These are phyloP conservation scores for Protomyces inouyei DNA, from an alignment of 1,139 yeast species.

Conservation along the genomic window DNA sequence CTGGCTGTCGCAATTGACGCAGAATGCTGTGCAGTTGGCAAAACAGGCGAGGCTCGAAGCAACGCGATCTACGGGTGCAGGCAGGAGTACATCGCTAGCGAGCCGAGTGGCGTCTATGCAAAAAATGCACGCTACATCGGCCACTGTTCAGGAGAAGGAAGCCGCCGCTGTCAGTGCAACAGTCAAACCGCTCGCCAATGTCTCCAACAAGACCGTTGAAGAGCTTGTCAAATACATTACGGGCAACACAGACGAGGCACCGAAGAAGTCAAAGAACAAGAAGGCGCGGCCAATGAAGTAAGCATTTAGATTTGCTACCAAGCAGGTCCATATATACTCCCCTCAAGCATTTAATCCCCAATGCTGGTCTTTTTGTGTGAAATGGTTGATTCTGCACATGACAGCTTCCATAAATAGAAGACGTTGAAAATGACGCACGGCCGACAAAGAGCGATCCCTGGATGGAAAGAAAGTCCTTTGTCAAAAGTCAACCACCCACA, in stretches of 20 bases:
- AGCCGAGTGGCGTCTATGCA: background rate
- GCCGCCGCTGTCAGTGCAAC: background rate
- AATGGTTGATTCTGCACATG: no score
- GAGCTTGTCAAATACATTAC: constrained; percentile 41
- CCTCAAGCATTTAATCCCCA: no score
- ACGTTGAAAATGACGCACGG: no score
- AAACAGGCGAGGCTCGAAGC: constrained; percentile 18
- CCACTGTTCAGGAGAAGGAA: background rate
- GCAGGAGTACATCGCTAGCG: background rate
- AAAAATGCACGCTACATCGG: background rate
- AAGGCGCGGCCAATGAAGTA: background rate
- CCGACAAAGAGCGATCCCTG: no score
- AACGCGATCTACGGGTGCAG: background rate
- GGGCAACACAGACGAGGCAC: constrained; percentile 32
- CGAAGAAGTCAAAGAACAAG: background rate
- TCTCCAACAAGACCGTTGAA: constrained; percentile 33
- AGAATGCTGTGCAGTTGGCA: constrained; percentile 40
- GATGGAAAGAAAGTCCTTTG: no score
- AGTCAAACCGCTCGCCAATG: background rate
- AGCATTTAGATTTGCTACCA: no score
- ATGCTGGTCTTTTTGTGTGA: no score
- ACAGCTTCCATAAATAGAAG: no score
- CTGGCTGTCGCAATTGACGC: constrained; percentile 52
- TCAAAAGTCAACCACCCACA: no score
- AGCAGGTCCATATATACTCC: no score